Conservation (phyloP, 2,329 filamentous ascomycete genomes). For the Gaeumannomyces sp. region DNA sequence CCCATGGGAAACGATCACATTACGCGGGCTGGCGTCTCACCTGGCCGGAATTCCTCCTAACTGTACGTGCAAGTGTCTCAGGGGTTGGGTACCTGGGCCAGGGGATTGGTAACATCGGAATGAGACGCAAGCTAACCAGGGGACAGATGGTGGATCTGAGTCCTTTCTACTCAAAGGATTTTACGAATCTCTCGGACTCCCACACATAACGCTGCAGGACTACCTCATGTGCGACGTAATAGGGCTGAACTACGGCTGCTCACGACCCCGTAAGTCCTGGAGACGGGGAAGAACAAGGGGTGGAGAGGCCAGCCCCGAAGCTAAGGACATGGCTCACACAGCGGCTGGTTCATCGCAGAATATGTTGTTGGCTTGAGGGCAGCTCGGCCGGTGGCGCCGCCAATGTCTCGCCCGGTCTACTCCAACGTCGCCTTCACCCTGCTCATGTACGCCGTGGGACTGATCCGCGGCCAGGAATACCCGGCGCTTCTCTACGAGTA, state of each 20-base stretch:
- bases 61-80: not conserved
- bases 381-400: not conserved
- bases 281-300: too few species aligned
- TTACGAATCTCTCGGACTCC: slow-evolving; percentile 2
- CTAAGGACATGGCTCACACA: not conserved
- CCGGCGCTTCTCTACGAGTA: slow-evolving; percentile 5
- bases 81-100: not conserved
- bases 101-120: not conserved
- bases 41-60: not conserved
- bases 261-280: not conserved
- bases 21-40: not conserved
- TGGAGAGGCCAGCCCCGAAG: not conserved
- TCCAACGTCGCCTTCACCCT: slow-evolving; percentile 6
- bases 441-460: slow-evolving; percentile 1
- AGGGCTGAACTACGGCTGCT: slow-evolving; percentile 4
- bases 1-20: slow-evolving; percentile 1
- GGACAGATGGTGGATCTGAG: slow-evolving; percentile 1
- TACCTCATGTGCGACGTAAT: slow-evolving; percentile 6
- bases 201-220: not conserved
- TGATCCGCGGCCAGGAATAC: not conserved
- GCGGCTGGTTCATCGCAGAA: not conserved
- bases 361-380: slow-evolving; percentile 3
- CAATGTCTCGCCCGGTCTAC: slow-evolving; percentile 1
- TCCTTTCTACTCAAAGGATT: not conserved
- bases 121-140: not conserved